These are phyloP conservation scores for Phytophthora pseudosyringae DNA, from an alignment of 352 stramenopile species.

Conservation along the genomic window DNA sequence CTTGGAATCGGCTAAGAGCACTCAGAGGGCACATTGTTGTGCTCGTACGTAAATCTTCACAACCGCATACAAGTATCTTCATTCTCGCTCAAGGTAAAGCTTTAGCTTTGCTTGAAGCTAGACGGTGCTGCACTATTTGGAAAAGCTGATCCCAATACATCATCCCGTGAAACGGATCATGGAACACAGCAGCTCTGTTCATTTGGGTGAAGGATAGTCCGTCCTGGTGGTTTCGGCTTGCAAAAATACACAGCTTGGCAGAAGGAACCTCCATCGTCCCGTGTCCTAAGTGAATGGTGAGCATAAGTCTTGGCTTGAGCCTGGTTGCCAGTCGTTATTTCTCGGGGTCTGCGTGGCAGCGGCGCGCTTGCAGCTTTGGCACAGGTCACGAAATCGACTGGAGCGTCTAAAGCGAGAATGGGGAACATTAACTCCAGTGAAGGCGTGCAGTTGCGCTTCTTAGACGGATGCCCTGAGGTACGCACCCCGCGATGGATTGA, in stretches of 20 bases:
- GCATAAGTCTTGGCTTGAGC: constrained; percentile 1
- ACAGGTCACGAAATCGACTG: background rate
- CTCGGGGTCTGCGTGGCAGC: constrained; percentile 11
- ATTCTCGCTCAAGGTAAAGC: background rate
- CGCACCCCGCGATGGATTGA: background rate
- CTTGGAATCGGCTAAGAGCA: constrained; percentile 1
- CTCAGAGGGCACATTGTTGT: background rate
- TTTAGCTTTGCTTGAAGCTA: constrained; percentile 7
- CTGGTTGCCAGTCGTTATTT: constrained; percentile 29
- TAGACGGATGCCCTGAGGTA: constrained; percentile 69
- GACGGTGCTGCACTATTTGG: background rate
- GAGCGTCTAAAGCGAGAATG: constrained; percentile 38
- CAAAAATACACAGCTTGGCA: constrained; percentile 34
- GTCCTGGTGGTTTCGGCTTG: constrained; percentile 31
- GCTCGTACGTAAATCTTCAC: too few relatives aligned
- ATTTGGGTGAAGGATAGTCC: background rate
- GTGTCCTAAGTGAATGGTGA: constrained; percentile 16
- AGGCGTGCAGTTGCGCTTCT: constrained; percentile 47
- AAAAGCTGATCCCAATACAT: constrained; percentile 9
- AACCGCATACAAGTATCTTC: background rate
- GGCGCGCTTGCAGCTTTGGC: constrained; percentile 11
- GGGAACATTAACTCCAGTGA: constrained; percentile 54
- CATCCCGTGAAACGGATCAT: constrained; percentile 29
- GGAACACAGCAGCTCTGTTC: background rate
- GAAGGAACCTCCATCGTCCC: constrained; percentile 12